phyloP scores from a whole-genome alignment of 176 grass and related monocot genomes.

The Pharus latifolius region DNA sequence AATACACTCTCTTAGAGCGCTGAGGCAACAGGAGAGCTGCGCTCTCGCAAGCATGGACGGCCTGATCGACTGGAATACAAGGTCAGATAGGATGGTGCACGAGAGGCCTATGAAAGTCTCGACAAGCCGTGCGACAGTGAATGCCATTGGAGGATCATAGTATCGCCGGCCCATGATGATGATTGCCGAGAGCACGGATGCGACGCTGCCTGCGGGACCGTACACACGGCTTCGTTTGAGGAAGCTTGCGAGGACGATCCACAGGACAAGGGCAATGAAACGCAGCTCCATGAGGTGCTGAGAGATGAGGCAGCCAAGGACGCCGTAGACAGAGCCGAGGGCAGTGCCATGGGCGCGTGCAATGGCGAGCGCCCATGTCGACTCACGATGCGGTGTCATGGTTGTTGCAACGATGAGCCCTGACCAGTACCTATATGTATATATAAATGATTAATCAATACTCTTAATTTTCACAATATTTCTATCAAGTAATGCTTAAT shows the following conservation, averaged over 20 bases:
- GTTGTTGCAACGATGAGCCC: constrained; percentile 78
- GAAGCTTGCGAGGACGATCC: constrained; percentile 55
- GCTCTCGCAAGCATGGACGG: constrained; percentile 43
- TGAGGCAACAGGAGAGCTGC: constrained; percentile 35
- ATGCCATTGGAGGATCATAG: constrained; percentile 48
- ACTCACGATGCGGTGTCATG: constrained; percentile 36
- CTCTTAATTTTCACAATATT: too few species aligned
- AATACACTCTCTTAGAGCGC: constrained; percentile 16
- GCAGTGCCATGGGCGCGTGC: constrained; percentile 57
- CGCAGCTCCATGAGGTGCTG: constrained; percentile 73
- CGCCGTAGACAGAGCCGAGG: constrained; percentile 62
- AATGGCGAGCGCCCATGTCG: constrained; percentile 44
- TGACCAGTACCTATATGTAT: too few species aligned
- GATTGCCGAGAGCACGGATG: constrained; percentile 40
- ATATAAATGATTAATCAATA: too few species aligned
- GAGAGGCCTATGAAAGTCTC: constrained; percentile 76
- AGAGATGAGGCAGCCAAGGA: constrained; percentile 41
- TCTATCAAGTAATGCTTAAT: too few species aligned
- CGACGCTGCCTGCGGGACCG: constrained; percentile 32
- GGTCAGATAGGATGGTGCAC: constrained; percentile 34
- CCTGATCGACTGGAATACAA: constrained; percentile 56
- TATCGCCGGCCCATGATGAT: constrained; percentile 61
- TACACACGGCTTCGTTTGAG: constrained; percentile 56
- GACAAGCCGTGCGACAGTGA: constrained; percentile 41
- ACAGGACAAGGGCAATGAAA: constrained; percentile 62